A percentile compares a stretch with the other conserved stretches of the same genome.
These are phyloP conservation scores for Glycine soja DNA, from an alignment of 306 rosid genomes.

Conservation along the genomic window DNA sequence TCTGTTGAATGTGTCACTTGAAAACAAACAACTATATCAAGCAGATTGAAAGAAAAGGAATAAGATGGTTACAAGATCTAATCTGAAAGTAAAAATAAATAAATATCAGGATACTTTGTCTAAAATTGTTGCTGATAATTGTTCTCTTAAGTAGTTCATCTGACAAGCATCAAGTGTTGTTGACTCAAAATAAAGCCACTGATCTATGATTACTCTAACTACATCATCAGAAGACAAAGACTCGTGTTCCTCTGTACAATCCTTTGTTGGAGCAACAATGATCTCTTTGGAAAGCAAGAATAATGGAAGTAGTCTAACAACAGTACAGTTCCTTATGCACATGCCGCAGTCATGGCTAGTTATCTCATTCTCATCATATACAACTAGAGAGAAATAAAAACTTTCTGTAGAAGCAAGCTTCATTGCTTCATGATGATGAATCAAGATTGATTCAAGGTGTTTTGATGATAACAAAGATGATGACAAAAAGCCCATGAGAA, in stretches of 20 bases:
- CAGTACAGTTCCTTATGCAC: constrained; percentile 60
- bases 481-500: too few species aligned
- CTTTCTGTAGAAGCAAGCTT: too few species aligned
- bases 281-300: constrained; percentile 74
- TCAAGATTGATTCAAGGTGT: too few species aligned
- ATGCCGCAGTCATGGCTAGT: constrained; percentile 66
- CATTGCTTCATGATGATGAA: too few species aligned
- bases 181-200: constrained; percentile 71
- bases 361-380: constrained; percentile 72
- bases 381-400: constrained; percentile 55
- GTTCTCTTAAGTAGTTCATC: constrained; percentile 77
- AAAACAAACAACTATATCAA: constrained; percentile 40
- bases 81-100: constrained; percentile 10
- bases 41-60: constrained; percentile 5
- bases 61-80: neutral
- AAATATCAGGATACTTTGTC: constrained; percentile 56
- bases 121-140: constrained; percentile 68
- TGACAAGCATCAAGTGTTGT: constrained; percentile 76
- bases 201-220: constrained; percentile 65
- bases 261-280: constrained; percentile 61
- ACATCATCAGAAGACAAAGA: constrained; percentile 66
- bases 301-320: constrained; percentile 73
- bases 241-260: constrained; percentile 44
- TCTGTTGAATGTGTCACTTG: constrained; percentile 65
- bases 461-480: too few species aligned